Evolutionary conservation across 2,329 filamentous ascomycete species (phyloP), one percentile per base, ranked within the genome.

Genomic region (Colletotrichum spinosum): DNA sequence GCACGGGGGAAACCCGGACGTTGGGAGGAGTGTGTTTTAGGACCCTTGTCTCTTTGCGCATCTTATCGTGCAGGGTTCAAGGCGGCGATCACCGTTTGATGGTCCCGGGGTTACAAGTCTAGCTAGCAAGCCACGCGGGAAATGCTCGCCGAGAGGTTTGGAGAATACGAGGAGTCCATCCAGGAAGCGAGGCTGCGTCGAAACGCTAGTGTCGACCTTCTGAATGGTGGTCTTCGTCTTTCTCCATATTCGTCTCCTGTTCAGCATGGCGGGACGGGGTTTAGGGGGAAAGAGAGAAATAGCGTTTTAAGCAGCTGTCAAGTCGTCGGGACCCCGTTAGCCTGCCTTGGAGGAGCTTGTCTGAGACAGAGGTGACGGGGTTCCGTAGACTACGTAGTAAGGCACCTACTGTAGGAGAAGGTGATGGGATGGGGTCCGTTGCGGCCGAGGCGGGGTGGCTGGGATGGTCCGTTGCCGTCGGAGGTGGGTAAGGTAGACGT

Each of bases 151-250:
- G 42, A 52, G 46, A 45, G 42, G 15, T 17, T 15, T 46, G 25
- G 25, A 25, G 25, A 25, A 5, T 4, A 25, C 3, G 25, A 25
- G 25, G 13, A 34, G 41, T 44, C 53, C 41, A 55, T 33, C 17
- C 11, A 12, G 11, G 44, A 15, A 25, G 25, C 25, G 25, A 25
- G 25, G 25, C 25, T 25, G 25, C 25, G 25, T 25, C 58, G 58
- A 65, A 62, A 65, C 62, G 48, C 58, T 65, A 45, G 58, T 38
- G 41, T 48, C 45, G 17, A 35, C 15, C n/a, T 25, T 39, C 7
- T 9, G n/a, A 15, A 35, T 13, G 25, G 37, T 41, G 35, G 38
- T 11, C 55, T 48, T 44, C 34, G 15, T 39, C 17, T n/a, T 55
- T 46, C 11, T 52, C 7, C n/a, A 17, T 33, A 6, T 51, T 51